Evolutionary conservation across 83 land plant species (phyloP), one percentile per base, ranked within the genome.

Genomic region (Diphasiastrum complanatum): DNA sequence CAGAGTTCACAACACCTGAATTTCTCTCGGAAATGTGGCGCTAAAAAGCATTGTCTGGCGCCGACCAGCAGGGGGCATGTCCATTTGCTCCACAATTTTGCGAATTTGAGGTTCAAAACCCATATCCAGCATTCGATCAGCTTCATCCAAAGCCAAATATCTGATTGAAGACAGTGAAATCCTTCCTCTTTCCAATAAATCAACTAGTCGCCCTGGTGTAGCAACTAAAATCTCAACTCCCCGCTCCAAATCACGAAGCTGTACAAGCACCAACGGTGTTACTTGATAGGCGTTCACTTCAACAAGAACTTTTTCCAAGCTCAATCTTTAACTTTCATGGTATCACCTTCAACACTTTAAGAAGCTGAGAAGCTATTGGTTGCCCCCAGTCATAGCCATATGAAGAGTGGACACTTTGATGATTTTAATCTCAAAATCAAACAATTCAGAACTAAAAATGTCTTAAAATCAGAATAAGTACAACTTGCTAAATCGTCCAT

Each of bases 91-190:
- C 4, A 54, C 58, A 54, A 54, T 54, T n/a, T 30, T 25, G 33
- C 58, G 58, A 25, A 54, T 54, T 30, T 54, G 58, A 23, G 58
- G 58, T 25, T 54, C 58, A 30, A 54, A 54, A 25, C 58, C 58
- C 58, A 54, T 54, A 54, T 54, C 58, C 10, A 54, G 58, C 58
- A 54, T 54, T 8, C 58, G 58, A n/a, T 54, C 58, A 5, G 58
- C 58, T n/a, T 54, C 58, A n/a, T 54, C 58, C 58, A 54, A 54
- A 5, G 58, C 33, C n/a, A 54, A n/a, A 28, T 54, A 54, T 33
- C 58, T 25, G 33, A 54, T n/a, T 33, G 5, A 6, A 14, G 58
- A 54, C 33, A 54, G 33, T 25, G 58, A 54, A 25, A 54, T n/a
- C 11, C 58, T 25, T 11, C 34, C 58, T 33, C 58, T 22, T 54